phyloP scores from a whole-genome alignment of 1,284 basidiomycete species.

The Exsudoporus floridanus region DNA sequence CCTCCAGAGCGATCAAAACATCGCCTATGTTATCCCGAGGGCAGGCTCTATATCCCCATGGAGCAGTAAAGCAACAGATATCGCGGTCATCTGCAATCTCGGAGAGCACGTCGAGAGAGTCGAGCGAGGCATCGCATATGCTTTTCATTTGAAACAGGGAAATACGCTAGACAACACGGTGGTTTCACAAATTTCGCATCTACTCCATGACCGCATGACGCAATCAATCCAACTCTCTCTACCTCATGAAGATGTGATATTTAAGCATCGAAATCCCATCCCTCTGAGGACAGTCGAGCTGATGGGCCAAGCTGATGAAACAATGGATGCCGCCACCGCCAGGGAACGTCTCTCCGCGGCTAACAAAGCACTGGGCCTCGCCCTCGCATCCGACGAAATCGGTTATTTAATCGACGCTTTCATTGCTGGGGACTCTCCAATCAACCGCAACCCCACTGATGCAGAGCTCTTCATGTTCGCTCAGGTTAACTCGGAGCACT shows the following conservation, averaged over 20 bases:
- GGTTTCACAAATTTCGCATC: conserved; percentile 55
- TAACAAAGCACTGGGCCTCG: conserved; percentile 87
- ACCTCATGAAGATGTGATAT: conserved; percentile 66
- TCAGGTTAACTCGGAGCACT: conserved; percentile 99
- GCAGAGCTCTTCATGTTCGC: conserved; percentile 99
- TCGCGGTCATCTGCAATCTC: conserved; percentile 85
- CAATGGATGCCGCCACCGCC: conserved; percentile 38
- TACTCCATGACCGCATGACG: conserved; percentile 96
- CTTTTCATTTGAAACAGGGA: conserved; percentile 54
- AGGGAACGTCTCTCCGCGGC: conserved; percentile 68
- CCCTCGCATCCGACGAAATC: conserved; percentile 88
- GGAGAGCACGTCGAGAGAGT: conserved; percentile 70
- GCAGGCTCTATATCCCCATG: conserved; percentile 85
- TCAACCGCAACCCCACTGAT: conserved; percentile 86
- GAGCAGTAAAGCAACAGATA: conserved; percentile 98
- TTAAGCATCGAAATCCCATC: conserved; percentile 67
- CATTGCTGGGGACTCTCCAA: conserved; percentile 61
- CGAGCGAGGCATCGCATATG: conserved; percentile 81
- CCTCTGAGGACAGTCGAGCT: conserved; percentile 75
- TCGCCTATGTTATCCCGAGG: conserved; percentile 78
- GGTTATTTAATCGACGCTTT: conserved; percentile 92
- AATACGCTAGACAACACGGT: conserved; percentile 43
- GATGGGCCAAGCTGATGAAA: conserved; percentile 31
- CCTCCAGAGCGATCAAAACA: conserved; percentile 43
- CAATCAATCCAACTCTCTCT: conserved; percentile 65